phyloP scores from a whole-genome alignment of 2,329 filamentous ascomycete species.

The Diaporthe vexans region DNA sequence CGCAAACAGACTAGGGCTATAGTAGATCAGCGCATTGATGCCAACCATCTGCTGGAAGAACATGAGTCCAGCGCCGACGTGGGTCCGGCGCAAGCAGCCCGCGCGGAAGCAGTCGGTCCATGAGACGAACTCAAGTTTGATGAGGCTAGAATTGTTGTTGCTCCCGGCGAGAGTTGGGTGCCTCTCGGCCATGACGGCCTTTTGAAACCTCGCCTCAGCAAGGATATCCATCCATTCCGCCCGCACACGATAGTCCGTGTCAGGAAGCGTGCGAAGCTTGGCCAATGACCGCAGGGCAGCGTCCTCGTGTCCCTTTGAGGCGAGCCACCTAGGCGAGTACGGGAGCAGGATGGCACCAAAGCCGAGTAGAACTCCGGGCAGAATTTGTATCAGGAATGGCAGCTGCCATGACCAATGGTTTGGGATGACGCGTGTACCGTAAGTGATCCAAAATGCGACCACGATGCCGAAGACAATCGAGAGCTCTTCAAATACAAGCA shows the following conservation, averaged over 20 bases:
- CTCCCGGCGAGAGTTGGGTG: conserved; percentile 47
- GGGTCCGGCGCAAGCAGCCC: conserved; percentile 60
- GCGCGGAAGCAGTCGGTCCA: conserved; percentile 59
- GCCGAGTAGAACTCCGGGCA: conserved; percentile 48
- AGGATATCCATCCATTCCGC: conserved; percentile 64
- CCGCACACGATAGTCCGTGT: conserved; percentile 58
- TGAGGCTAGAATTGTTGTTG: conserved; percentile 51
- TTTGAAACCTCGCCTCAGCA: conserved; percentile 62
- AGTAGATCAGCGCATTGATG: conserved; percentile 64
- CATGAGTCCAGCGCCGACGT: conserved; percentile 64
- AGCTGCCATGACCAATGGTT: conserved; percentile 53
- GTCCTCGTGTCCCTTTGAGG: conserved; percentile 59
- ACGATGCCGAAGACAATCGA: conserved; percentile 52
- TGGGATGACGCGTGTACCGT: conserved; percentile 44
- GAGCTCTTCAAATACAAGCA: conserved; percentile 51
- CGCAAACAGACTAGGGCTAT: conserved; percentile 61
- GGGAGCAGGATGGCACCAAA: conserved; percentile 61
- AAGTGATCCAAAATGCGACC: conserved; percentile 48
- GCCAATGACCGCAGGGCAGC: conserved; percentile 63
- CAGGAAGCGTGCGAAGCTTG: conserved; percentile 61
- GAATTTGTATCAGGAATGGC: conserved; percentile 60
- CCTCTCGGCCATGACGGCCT: conserved; percentile 54
- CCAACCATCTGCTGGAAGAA: conserved; percentile 71
- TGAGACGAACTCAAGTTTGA: conserved; percentile 53
- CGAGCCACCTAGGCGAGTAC: conserved; percentile 68